Conservation (phyloP, 2,329 filamentous ascomycete genomes). For the Gnomoniopsis sp. region DNA sequence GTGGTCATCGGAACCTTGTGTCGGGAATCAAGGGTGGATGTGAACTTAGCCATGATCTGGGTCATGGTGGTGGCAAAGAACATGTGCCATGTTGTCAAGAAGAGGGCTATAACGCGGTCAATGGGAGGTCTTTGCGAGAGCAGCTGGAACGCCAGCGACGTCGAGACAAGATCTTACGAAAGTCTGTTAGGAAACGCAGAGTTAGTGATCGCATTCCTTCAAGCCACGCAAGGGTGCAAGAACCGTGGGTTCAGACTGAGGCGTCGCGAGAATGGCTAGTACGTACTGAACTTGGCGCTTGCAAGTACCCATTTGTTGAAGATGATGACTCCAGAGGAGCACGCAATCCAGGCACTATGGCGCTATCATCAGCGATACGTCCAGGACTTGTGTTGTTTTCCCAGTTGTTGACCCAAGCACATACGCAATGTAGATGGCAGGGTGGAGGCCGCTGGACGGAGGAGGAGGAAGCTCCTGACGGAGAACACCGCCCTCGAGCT, state of each 20-base stretch:
- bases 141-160: not conserved
- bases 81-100: conserved; percentile 91
- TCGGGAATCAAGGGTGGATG: conserved; percentile 79
- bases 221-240: not conserved
- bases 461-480: conserved; percentile 14
- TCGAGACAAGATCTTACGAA: conserved; percentile 14
- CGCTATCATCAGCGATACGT: not conserved
- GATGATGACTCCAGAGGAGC: conserved; percentile 85
- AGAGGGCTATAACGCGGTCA: conserved; percentile 51
- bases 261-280: not conserved
- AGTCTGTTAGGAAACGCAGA: conserved; percentile 23
- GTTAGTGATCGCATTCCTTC: conserved; percentile 4
- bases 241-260: not conserved
- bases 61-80: conserved; percentile 86
- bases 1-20: conserved; percentile 91
- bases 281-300: conserved; percentile 61
- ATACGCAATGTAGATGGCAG: conserved; percentile 71
- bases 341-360: conserved; percentile 76
- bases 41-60: conserved; percentile 82
- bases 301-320: conserved; percentile 97
- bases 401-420: not conserved
- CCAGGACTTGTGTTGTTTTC: not conserved
- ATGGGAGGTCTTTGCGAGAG: conserved; percentile 33
- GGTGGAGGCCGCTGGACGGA: conserved; percentile 48
- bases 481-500: conserved; percentile 19